Evolutionary conservation across 129 eudicot genomes (phyloP).

Genomic region (Heracleum sosnowskyi): DNA sequence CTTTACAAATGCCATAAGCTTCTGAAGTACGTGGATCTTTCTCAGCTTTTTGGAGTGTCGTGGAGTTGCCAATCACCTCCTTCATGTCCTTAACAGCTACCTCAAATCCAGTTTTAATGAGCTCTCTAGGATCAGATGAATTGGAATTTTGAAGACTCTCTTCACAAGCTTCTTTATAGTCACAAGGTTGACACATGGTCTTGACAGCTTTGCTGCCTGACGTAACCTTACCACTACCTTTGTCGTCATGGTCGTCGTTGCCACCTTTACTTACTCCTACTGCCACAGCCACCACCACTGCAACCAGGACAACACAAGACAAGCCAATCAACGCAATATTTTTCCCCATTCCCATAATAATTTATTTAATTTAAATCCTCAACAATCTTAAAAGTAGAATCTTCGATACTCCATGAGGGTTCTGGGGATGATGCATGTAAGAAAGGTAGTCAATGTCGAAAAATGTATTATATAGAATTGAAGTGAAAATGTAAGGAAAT

Average conservation of each 20-base stretch:
- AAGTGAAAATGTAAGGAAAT: neutral
- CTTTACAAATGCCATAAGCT: constrained; percentile 34
- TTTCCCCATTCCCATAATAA: neutral
- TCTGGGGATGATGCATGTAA: neutral
- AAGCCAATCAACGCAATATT: neutral
- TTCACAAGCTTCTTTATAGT: constrained; percentile 39
- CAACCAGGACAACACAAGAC: constrained; percentile 13
- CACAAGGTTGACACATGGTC: constrained; percentile 36
- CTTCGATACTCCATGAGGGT: neutral
- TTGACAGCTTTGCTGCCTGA: constrained; percentile 23
- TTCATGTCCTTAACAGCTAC: constrained; percentile 19
- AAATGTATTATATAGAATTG: neutral
- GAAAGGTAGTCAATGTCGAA: neutral
- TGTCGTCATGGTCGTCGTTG: too few relatives aligned
- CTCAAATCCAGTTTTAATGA: constrained; percentile 28
- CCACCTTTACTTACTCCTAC: neutral
- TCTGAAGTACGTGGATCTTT: constrained; percentile 27
- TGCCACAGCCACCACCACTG: constrained; percentile 16
- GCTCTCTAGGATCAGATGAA: constrained; percentile 25
- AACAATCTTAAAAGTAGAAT: neutral
- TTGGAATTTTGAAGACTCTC: constrained; percentile 22
- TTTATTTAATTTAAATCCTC: neutral
- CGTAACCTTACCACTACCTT: neutral
- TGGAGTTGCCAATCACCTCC: constrained; percentile 24
- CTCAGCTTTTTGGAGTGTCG: constrained; percentile 14